A percentile compares a stretch with the other conserved stretches of the same genome.
phyloP scores from a whole-genome alignment of 2,329 filamentous ascomycete species.

The Chalaropsis thielavioides region DNA sequence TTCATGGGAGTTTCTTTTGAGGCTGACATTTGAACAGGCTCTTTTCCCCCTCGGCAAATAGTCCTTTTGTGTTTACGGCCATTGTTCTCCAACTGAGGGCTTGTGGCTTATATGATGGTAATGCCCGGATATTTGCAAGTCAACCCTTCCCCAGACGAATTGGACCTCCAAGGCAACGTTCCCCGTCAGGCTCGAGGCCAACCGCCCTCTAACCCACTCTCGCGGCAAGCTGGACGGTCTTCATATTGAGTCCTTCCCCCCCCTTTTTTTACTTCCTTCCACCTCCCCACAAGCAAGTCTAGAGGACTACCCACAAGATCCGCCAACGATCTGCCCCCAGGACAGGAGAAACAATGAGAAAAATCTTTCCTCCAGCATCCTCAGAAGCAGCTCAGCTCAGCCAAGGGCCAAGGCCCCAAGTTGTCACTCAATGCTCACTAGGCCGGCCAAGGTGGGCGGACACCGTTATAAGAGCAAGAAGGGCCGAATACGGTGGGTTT shows the following conservation, averaged over 20 bases:
- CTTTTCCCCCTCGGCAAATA: not conserved
- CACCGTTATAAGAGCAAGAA: not conserved
- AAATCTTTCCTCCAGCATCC: not conserved
- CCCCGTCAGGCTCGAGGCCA: not conserved
- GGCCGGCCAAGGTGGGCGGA: not conserved
- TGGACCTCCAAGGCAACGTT: not conserved
- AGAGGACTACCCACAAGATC: not conserved
- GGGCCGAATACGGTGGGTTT: not conserved
- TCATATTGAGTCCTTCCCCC: too few relatives aligned
- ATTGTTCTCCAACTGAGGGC: too few relatives aligned
- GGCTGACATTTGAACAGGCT: not conserved
- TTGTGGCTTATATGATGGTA: too few relatives aligned
- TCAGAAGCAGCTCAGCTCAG: not conserved
- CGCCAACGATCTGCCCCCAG: not conserved
- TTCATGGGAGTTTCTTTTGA: too few relatives aligned
- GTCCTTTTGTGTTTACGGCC: not conserved
- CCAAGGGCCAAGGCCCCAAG: not conserved
- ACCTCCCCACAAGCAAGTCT: too few relatives aligned
- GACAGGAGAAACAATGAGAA: not conserved
- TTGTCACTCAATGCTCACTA: not conserved
- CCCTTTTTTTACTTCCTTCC: too few relatives aligned
- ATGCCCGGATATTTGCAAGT: too few relatives aligned
- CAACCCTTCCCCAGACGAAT: not conserved
- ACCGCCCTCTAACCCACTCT: not conserved
- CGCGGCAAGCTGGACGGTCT: not conserved